Evolutionary conservation across 148 eudicot genomes (phyloP), one percentile per base, ranked within the genome.

Genomic region (Rhododendron griersonianum): DNA sequence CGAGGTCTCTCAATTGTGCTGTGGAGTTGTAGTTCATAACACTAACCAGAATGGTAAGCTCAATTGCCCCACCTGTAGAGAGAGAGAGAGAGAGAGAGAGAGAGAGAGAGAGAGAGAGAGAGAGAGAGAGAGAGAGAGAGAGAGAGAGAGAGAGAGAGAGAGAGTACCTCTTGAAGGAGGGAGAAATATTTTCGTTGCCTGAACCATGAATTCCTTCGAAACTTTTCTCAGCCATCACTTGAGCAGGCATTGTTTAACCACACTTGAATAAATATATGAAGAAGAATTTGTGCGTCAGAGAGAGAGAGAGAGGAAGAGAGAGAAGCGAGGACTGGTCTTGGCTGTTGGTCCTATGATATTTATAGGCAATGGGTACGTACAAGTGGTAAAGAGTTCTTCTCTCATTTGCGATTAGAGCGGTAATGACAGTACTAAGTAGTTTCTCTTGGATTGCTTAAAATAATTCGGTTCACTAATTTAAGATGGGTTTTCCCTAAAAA

Each of bases 181-280:
- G 15, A 57, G 88, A 74, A 63, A 47, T 25, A 55, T 47, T 86
- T 67, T 83, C 90, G 67, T 79, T 83, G 41, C 84, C 86, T 7
- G 37, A 57, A 4, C 69, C 81, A 61, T 80, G 86, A 37, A 88
- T 67, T 61, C 76, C 88, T 47, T 85, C 63, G 30, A 86, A 81
- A 80, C 50, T 63, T 21, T 84, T 84, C 16, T 86, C 90, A 3
- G 88, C 47, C 85, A 89, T 86, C 7, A 76, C 81, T 86, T 89
- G 88, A 16, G 88, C 85, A 71, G 90, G 82, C 90, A 86, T 86
- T 61, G 82, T 82, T 23, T 19, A 76, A 44, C 21, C 47, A 21
- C 39, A 16, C 39, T 25, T 45, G 45, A 47, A 78, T 25, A 55
- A 79, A 75, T 18, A 41, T 67, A 45, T 15, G 19, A n/a, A 39